Base-by-base conservation (phyloP, 345 rosid genomes). In the Murraya koenigii region DNA sequence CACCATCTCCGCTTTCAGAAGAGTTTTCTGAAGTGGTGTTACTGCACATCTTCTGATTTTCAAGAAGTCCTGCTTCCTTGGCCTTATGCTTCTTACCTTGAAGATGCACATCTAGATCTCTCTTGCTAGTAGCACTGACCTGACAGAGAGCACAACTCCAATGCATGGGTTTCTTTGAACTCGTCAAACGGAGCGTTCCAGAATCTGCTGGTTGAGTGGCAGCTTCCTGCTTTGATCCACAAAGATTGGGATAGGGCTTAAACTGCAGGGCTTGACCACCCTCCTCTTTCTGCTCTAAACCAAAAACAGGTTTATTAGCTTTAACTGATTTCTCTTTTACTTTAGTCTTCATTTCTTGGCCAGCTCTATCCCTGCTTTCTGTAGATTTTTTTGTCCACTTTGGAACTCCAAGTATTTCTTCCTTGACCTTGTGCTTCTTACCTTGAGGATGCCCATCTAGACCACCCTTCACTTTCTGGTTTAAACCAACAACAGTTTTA, bases 131-230 rank as follows among this genome's bases (percentile, higher is more conserved):
- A 44, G 49, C 4, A 44, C 49, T 44, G 49, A 44, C 49, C 78
- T 60, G 79, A 80, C 93, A 90, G 22, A 85, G 74, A 25, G 91
- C 86, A 79, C 90, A 88, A 52, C 84, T 86, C 89, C 86, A 86
- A 49, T 82, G 80, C 78, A 79, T 77, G 5, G 75, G 63, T 83
- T 86, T 83, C 78, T 79, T 80, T 65, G 32, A 60, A 70, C 66
- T 67, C 23, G 30, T 69, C 33, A 44, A 23, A 62, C 65, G 58
- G 69, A 47, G 82, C 78, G 70, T 75, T n/a, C 49, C 17, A 0
- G 49, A 3, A 11, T 2, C 49, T 11, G 49, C 49, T 44, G 84
- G 76, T 25, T 77, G 63, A 41, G 78, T 81, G 38, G 22, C 1
- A 44, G 49, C 49, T 13, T 44, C 49, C 49, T 44, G 49, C 49